These are phyloP conservation scores for Dactylellina leptospora DNA, from an alignment of 2,329 filamentous ascomycete genomes.

Conservation along the genomic window DNA sequence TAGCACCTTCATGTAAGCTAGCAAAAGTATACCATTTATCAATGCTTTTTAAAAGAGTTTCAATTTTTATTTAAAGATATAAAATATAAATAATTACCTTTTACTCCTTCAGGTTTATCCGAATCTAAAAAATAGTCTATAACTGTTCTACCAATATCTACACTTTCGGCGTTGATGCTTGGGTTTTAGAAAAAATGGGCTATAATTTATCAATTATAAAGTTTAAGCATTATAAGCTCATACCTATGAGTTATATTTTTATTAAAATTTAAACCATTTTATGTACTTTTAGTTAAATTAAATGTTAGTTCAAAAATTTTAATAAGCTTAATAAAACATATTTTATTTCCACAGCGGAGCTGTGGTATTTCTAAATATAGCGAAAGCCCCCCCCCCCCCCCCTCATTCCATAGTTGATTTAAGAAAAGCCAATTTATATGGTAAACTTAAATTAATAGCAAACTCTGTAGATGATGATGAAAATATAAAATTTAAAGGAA, in stretches of 20 bases:
- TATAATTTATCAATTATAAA: constrained; percentile 47
- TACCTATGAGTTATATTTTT: constrained; percentile 25
- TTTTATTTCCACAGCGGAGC: constrained; percentile 13
- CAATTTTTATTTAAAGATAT: constrained; percentile 5
- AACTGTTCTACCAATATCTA: constrained; percentile 4
- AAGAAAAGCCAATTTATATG: constrained; percentile 14
- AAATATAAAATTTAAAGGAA: constrained; percentile 53
- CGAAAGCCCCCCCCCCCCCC: not conserved
- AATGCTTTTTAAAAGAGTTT: constrained; percentile 7
- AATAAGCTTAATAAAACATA: constrained; percentile 28
- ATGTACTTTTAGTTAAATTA: constrained; percentile 41
- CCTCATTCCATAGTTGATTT: not conserved
- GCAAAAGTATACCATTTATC: constrained; percentile 26
- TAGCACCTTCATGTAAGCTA: constrained; percentile 36
- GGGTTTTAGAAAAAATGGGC: not conserved
- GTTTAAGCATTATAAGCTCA: constrained; percentile 43
- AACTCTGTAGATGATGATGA: constrained; percentile 38
- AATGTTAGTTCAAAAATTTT: constrained; percentile 45
- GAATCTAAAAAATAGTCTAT: constrained; percentile 11
- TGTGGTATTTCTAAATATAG: not conserved
- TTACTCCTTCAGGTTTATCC: constrained; percentile 2
- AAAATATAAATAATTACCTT: constrained; percentile 7
- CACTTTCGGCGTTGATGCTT: not conserved
- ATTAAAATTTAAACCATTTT: constrained; percentile 46
- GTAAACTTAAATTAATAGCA: constrained; percentile 41